phyloP scores from a whole-genome alignment of 768 basidiomycete species.

The Neoboletus magnificus region DNA sequence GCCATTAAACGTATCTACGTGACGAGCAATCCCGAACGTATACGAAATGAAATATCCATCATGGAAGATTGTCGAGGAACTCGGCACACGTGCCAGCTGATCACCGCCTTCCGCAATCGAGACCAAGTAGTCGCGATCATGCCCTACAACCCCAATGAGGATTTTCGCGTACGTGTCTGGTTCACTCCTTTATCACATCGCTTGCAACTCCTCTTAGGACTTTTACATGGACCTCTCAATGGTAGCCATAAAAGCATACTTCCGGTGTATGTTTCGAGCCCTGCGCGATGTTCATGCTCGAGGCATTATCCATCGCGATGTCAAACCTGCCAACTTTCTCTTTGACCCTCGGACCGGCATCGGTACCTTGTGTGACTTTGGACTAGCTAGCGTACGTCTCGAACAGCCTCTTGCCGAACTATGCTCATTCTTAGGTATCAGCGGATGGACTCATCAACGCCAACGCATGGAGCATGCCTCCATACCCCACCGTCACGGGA shows the following conservation, averaged over 20 bases:
- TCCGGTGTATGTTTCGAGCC: conserved; percentile 88
- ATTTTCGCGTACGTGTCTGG: conserved; percentile 76
- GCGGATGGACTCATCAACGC: conserved; percentile 51
- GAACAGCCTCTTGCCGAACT: neutral
- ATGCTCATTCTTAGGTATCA: conserved; percentile 27
- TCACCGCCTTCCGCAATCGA: conserved; percentile 85
- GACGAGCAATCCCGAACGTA: conserved; percentile 89
- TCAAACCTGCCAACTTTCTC: conserved; percentile 97
- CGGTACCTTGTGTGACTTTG: conserved; percentile 92
- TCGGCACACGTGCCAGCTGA: conserved; percentile 86
- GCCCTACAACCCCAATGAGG: conserved; percentile 89
- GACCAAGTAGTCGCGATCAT: conserved; percentile 95
- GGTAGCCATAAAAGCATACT: conserved; percentile 76
- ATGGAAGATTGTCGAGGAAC: conserved; percentile 83
- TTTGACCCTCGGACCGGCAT: conserved; percentile 81
- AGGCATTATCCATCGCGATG: conserved; percentile 91
- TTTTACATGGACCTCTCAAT: conserved; percentile 77
- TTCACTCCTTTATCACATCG: neutral
- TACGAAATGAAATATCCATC: conserved; percentile 89
- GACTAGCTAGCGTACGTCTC: conserved; percentile 81
- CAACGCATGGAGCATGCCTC: conserved; percentile 59
- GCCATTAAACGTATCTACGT: conserved; percentile 97
- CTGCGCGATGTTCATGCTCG: conserved; percentile 84
- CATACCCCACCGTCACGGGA: conserved; percentile 65
- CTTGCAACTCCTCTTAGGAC: conserved; percentile 44